Percentiles rank a stretch among this genome's conserved stretches.
These are phyloP conservation scores for Globisporangium nunn DNA, from an alignment of 352 stramenopile species.

Conservation along the genomic window DNA sequence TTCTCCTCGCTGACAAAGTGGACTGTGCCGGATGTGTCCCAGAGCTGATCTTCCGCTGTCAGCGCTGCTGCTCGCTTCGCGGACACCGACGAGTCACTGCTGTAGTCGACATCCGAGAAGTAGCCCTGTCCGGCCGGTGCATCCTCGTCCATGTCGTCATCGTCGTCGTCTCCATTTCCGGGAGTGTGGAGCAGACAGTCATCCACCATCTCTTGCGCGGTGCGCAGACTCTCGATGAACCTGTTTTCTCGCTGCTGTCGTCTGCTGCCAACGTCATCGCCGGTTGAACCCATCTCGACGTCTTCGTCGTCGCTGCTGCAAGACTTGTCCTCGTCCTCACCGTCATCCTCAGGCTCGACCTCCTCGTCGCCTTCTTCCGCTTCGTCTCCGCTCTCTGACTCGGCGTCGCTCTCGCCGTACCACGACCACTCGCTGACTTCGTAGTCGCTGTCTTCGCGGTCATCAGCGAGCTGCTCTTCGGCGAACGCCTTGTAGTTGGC, in stretches of 20 bases:
- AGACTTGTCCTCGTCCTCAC: neutral
- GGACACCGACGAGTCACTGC: constrained; percentile 20
- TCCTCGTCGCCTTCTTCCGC: constrained; percentile 8
- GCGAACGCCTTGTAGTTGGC: constrained; percentile 42
- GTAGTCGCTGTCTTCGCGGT: constrained; percentile 31
- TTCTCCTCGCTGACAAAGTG: constrained; percentile 21
- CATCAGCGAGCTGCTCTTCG: constrained; percentile 34
- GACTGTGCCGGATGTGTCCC: constrained; percentile 30
- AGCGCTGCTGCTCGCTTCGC: constrained; percentile 13
- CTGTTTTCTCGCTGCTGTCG: constrained; percentile 18
- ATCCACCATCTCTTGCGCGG: constrained; percentile 41
- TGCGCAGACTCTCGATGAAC: constrained; percentile 36
- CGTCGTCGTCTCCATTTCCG: constrained; percentile 17
- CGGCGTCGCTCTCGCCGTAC: constrained; percentile 52
- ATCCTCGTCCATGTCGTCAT: constrained; percentile 28
- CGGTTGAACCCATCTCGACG: constrained; percentile 11
- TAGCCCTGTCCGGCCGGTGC: constrained; percentile 56
- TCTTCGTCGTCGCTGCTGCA: constrained; percentile 10
- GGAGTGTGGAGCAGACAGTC: constrained; percentile 29
- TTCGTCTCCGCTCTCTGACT: constrained; percentile 26
- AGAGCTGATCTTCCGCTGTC: constrained; percentile 39
- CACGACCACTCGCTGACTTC: constrained; percentile 53
- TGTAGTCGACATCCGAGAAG: constrained; percentile 60
- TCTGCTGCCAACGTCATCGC: constrained; percentile 1
- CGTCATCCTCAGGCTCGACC: neutral